Percentiles rank a stretch among this genome's conserved stretches.
These are phyloP conservation scores for Astrothelium subdiscretum DNA, from an alignment of 495 filamentous ascomycete genomes.

Conservation along the genomic window DNA sequence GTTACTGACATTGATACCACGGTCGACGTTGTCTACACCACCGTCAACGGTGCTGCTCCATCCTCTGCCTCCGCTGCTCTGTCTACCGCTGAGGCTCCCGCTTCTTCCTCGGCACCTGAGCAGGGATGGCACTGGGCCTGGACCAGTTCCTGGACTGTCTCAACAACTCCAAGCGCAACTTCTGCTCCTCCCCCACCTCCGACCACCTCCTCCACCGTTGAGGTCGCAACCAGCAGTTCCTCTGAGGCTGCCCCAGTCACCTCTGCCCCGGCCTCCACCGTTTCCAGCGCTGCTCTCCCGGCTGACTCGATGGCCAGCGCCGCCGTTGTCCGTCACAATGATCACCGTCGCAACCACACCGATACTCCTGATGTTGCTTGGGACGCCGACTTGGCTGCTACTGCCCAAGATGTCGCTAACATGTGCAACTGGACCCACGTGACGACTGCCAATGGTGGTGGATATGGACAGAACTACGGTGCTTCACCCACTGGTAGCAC, in stretches of 20 bases:
- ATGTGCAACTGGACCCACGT: conserved; percentile 5
- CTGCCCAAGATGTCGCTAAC: conserved; percentile 1
- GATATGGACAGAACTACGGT: conserved; percentile 3
- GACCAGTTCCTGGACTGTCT: background rate
- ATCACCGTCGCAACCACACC: conserved; percentile 3
- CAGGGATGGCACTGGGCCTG: background rate
- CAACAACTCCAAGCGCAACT: background rate
- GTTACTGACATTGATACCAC: background rate
- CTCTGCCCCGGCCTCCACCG: background rate
- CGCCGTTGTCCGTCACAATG: conserved; percentile 2
- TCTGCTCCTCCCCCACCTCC: background rate
- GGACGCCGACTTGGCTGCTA: background rate
- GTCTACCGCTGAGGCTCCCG: background rate
- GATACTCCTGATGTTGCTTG: background rate
- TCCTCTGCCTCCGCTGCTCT: background rate
- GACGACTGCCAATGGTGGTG: background rate
- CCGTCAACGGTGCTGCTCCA: background rate
- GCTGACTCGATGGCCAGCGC: background rate
- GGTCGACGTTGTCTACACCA: background rate
- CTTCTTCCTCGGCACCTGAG: background rate
- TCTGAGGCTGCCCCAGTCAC: background rate
- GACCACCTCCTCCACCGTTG: background rate
- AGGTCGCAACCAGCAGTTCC: background rate
- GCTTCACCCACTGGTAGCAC: background rate
- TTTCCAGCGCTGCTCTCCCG: background rate